Conservation (phyloP, 2,329 filamentous ascomycete species). For the Fusarium concolor region DNA sequence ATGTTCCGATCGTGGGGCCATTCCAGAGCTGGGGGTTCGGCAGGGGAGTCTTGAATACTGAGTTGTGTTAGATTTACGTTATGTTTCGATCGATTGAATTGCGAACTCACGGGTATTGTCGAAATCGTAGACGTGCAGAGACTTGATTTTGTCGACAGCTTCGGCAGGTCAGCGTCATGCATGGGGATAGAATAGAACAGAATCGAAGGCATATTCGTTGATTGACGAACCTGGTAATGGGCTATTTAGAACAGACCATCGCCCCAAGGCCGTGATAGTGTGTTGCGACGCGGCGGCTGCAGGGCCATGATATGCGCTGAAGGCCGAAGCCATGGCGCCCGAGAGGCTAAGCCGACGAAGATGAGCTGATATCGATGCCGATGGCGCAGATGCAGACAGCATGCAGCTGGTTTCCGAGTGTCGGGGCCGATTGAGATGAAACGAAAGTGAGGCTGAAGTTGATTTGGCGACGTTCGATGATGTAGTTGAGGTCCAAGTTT, state of each 20-base stretch:
- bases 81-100: not conserved
- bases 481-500: constrained; percentile 38
- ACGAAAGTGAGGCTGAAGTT: constrained; percentile 1
- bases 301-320: constrained; percentile 52
- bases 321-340: constrained; percentile 56
- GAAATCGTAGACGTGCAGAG: constrained; percentile 95
- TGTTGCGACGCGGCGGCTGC: constrained; percentile 48
- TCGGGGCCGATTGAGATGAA: not conserved
- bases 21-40: constrained; percentile 93
- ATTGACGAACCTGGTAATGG: constrained; percentile 72
- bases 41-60: constrained; percentile 90
- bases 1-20: constrained; percentile 77
- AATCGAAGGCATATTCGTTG: not conserved
- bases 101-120: constrained; percentile 84
- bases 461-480: constrained; percentile 24
- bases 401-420: constrained; percentile 33
- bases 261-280: constrained; percentile 80
- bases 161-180: constrained; percentile 36
- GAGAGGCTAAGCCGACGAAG: constrained; percentile 41
- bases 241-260: constrained; percentile 85
- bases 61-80: constrained; percentile 1
- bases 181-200: constrained; percentile 4
- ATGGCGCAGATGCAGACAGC: constrained; percentile 21
- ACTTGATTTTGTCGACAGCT: constrained; percentile 76
- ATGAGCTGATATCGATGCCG: constrained; percentile 12